Conservation (phyloP, 169 alveolate species). For the Plasmodium gaboni region DNA sequence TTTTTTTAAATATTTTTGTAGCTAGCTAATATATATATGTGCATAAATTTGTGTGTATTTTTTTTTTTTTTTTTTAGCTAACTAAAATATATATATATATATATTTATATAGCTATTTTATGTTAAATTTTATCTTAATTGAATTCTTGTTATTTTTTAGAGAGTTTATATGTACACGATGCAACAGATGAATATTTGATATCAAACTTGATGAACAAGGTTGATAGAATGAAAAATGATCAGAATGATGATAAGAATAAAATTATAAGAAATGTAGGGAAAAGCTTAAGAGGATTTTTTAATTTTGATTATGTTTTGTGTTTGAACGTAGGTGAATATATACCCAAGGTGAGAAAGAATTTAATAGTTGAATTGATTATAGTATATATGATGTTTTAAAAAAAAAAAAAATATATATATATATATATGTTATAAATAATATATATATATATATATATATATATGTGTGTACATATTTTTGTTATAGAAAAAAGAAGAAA, state of each 20-base stretch:
- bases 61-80: conserved; percentile 21
- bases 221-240: background rate
- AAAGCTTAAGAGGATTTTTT: conserved; percentile 3
- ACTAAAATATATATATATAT: too few relatives aligned
- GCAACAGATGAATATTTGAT: conserved; percentile 49
- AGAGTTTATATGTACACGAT: conserved; percentile 28
- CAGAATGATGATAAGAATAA: background rate
- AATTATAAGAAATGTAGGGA: conserved; percentile 6
- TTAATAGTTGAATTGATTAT: background rate
- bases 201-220: conserved; percentile 18
- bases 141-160: background rate
- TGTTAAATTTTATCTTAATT: too few relatives aligned
- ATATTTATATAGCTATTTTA: background rate
- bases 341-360: conserved; percentile 38
- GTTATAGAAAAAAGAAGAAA: conserved; percentile 61
- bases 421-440: background rate
- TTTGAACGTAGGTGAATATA: conserved; percentile 66
- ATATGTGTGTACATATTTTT: background rate
- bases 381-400: background rate
- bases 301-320: conserved; percentile 58
- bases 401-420: background rate
- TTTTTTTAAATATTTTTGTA: background rate
- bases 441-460: background rate
- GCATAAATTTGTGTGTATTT: background rate
- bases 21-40: background rate